Conservation (phyloP, 1,284 basidiomycete genomes). For the Fistulina hepatica region DNA sequence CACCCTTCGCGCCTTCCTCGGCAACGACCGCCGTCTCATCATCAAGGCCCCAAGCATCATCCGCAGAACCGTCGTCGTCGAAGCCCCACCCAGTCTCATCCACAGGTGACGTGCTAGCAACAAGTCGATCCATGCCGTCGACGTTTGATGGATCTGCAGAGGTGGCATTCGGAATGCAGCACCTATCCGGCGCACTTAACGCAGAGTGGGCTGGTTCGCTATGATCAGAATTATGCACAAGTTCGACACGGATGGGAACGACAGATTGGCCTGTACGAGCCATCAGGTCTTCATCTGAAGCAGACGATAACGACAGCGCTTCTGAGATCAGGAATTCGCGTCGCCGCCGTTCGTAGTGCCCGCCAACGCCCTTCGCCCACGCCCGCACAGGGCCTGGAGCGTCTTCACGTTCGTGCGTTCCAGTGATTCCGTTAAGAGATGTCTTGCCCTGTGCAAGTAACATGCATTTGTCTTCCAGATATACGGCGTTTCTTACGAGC, state of each 20-base stretch:
- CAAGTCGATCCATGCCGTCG: no score
- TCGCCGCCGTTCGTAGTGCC: slow-evolving; percentile 66
- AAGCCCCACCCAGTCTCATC: slow-evolving; percentile 25
- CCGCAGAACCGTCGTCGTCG: slow-evolving; percentile 24
- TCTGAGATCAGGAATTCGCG: no score
- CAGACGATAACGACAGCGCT: slow-evolving; percentile 33
- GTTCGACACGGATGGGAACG: no score
- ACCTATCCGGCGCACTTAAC: no score
- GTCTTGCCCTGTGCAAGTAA: slow-evolving; percentile 40
- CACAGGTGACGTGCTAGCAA: slow-evolving; percentile 13
- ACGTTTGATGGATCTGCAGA: no score
- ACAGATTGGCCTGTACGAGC: no score
- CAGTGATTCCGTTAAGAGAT: not conserved
- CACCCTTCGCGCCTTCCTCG: slow-evolving; percentile 5
- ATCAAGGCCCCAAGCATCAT: slow-evolving; percentile 48
- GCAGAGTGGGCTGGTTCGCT: no score
- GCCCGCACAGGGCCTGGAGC: slow-evolving; percentile 42
- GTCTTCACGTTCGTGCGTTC: slow-evolving; percentile 33
- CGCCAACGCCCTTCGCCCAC: slow-evolving; percentile 53
- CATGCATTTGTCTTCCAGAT: slow-evolving; percentile 50
- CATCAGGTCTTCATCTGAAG: no score
- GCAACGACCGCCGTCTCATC: slow-evolving; percentile 30
- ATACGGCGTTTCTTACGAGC: slow-evolving; percentile 40
- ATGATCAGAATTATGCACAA: no score
- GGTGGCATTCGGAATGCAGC: no score